Evolutionary conservation across 1,284 basidiomycete species (phyloP), one percentile per base, ranked within the genome.

Genomic region (Rhodotorula mucilaginosa): DNA sequence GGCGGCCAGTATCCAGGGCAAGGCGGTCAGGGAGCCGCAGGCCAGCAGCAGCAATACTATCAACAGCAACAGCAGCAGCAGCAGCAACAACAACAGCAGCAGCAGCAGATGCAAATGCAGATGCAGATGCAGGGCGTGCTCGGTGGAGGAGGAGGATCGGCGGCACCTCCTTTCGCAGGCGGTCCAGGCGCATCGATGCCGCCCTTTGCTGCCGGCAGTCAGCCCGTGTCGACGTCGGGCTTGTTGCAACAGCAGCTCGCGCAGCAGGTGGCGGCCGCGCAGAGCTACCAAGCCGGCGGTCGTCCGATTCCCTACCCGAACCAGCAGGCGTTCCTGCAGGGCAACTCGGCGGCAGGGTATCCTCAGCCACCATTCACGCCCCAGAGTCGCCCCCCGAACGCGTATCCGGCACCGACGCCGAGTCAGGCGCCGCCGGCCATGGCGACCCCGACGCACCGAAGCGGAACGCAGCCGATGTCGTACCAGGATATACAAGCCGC

Each of bases 181-280:
- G 54, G 54, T 29, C 54, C 26, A 29, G 49, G 39, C 39, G 48
- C 56, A 26, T 26, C 57, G 12, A 31, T 26, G 10, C 12, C 29
- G 10, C 34, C 47, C 10, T 39, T n/a, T 18, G 52, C 39, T 5
- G 49, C 16, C 49, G 51, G 63, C 19, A 57, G 44, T 12, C 54
- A 48, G 26, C 21, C 63, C 6, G 26, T 54, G 13, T 68, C 70
- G 62, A 57, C 70, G 1, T 46, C 68, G 26, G 54, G 31, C 18
- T 60, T 74, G 5, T 61, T 72, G 21, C 70, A 69, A 48, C 70
- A 74, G 47, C 73, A 74, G 48, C 62, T 72, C 60, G 70, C 70
- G 16, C 56, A 62, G 21, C 70, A 69, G 26, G 65, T 65, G 49
- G 51, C 63, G 34, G 31, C 52, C 12, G 26, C 49, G 2, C 60